Base-by-base conservation (phyloP, 1,284 basidiomycete genomes). In the Gastroboletus turbinatus region DNA sequence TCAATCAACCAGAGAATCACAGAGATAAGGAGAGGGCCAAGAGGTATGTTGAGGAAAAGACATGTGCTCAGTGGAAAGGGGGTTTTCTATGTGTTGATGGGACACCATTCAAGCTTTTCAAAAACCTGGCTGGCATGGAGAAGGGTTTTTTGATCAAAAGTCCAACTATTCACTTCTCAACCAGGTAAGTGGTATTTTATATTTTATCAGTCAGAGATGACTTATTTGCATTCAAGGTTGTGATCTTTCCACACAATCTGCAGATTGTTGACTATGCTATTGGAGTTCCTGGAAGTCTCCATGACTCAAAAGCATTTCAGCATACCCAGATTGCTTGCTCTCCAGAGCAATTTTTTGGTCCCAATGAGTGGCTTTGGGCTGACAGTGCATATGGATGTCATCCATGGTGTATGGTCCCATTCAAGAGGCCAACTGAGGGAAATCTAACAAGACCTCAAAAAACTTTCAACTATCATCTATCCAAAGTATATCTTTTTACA, bases 191-290 rank as follows among this genome's bases (percentile, higher is more conserved):
- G 11, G 11, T 40, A 29, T 25, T 5, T 25, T 3, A 23, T 23
- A 40, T 23, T 23, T 40, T 14, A 40, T 40, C 9, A 19, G 4
- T n/a, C n/a, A n/a, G n/a, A n/a, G n/a, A 21, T 40, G 5, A 14
- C 39, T 40, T 40, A 40, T 14, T 40, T 14, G n/a, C 7, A 23
- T 21, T 43, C 16, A 29, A 29, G 29, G 29, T 29, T 29, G 29
- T 29, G 29, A 10, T 29, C 29, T 29, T 29, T 29, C 29, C 29
- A 29, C 29, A 29, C 29, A 29, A 29, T 29, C 29, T 29, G 9
- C 27, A n/a, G 23, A 46, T 69, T 50, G 51, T 65, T 3, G 60
- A 69, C 45, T 67, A 68, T 61, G 40, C 43, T 0, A 57, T 68
- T 58, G 66, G 58, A 7, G 25, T 59, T 14, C 55, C 57, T 40